phyloP scores from a whole-genome alignment of 495 filamentous ascomycete genomes.

The Penicillium alfredii region DNA sequence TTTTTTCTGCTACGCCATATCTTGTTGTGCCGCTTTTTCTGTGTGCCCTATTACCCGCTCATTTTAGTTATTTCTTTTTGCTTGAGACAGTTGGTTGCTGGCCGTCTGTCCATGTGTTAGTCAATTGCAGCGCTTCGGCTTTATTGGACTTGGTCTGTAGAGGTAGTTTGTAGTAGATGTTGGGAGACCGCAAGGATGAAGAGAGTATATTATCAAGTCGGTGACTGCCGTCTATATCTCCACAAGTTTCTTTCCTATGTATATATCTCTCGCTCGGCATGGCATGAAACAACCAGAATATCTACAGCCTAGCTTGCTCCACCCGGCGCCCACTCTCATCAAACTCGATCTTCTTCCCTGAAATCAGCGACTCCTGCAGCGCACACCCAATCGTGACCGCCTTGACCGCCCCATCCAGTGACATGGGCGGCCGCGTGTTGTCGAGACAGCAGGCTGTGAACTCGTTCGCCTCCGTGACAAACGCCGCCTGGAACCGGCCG shows the following conservation, averaged over 20 bases:
- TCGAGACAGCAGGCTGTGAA: slow-evolving; percentile 50
- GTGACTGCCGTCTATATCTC: no score
- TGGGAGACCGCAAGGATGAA: no score
- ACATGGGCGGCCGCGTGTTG: slow-evolving; percentile 41
- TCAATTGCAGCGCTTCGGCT: slow-evolving; percentile 32
- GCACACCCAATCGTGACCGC: slow-evolving; percentile 31
- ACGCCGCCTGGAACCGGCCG: slow-evolving; percentile 51
- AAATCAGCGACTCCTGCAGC: slow-evolving; percentile 32
- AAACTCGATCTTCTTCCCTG: slow-evolving; percentile 33
- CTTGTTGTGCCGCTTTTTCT: slow-evolving; percentile 38
- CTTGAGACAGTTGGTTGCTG: slow-evolving; percentile 14
- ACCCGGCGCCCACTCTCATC: slow-evolving; percentile 26
- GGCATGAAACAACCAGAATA: no score
- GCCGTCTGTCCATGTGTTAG: slow-evolving; percentile 24
- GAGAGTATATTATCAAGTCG: no score
- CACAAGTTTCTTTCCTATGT: no score
- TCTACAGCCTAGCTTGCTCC: slow-evolving; percentile 11
- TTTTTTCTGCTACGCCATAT: slow-evolving; percentile 47
- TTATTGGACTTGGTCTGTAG: slow-evolving; percentile 4
- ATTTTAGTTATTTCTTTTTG: slow-evolving; percentile 18
- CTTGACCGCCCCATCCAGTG: slow-evolving; percentile 26
- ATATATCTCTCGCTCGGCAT: no score
- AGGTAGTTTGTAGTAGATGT: no score
- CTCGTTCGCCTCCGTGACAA: slow-evolving; percentile 52
- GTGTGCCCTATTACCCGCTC: slow-evolving; percentile 34